Evolutionary conservation across 2,329 filamentous ascomycete genomes (phyloP), one percentile per base, ranked within the genome.

Genomic region (Epichloe glyceriae): DNA sequence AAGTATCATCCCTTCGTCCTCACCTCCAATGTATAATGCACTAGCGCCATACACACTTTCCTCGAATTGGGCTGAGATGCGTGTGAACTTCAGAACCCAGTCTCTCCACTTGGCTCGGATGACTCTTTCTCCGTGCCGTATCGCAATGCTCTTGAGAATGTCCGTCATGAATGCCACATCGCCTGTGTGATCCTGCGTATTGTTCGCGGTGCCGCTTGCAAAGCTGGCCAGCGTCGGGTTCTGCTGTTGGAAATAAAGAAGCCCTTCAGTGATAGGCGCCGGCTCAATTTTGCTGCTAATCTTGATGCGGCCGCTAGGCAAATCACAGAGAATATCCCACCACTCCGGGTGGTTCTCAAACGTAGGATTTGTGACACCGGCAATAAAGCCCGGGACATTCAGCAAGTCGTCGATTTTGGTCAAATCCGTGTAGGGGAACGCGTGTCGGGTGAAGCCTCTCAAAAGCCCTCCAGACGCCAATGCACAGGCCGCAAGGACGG

Each of bases 341-440:
- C 93, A 98, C 64, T 96, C 90, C 0, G 86, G 87, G 61, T 97
- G 91, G 61, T 89, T 82, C 54, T 91, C 89, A 64, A 98, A 98
- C 0, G 89, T 91, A 5, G 93, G 93, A 63, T 98, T 98, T 1
- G 91, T 98, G 40, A 98, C 93, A 52, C 93, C 93, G 3, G 93
- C 93, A 60, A 98, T 95, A 67, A 98, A 98, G 2, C 93, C 93
- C 6, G 93, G 91, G 0, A 98, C 93, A 60, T 94, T 91, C 46
- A 98, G 76, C 11, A 98, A 77, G 64, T 97, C 93, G 58, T 98
- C 93, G 53, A 98, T 90, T 69, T 98, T 98, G 56, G 89, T 96
- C 42, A 98, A 75, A 70, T 98, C 93, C 1, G 93, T 98, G 63
- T 98, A 98, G 2, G 93, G 93, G 63, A 98, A 98, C 0, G 93